These are phyloP conservation scores for Aspergillus heteromorphus DNA, from an alignment of 495 filamentous ascomycete species.

Conservation along the genomic window DNA sequence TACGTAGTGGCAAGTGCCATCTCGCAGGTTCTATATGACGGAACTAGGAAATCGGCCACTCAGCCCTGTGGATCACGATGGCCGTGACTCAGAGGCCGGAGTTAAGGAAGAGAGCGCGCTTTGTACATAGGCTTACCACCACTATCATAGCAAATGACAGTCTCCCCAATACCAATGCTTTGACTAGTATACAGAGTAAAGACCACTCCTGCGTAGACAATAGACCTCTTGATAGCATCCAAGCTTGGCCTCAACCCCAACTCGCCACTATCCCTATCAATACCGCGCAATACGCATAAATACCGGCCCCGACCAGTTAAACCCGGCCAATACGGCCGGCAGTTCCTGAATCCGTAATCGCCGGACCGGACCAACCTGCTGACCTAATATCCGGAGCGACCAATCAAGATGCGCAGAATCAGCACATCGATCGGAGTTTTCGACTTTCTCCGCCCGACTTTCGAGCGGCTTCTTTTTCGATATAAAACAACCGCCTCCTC, in stretches of 20 bases:
- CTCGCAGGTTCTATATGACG: background rate
- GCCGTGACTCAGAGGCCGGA: background rate
- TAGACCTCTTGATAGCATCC: no score
- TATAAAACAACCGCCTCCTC: constrained; percentile 3
- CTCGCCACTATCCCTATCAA: background rate
- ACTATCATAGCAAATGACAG: background rate
- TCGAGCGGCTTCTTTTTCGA: constrained; percentile 27
- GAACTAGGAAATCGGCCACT: background rate
- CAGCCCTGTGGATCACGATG: background rate
- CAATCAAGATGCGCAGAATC: constrained; percentile 18
- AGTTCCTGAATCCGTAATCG: background rate
- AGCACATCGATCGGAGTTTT: constrained; percentile 23
- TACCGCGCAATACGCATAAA: background rate
- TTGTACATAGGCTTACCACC: background rate
- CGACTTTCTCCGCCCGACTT: constrained; percentile 10
- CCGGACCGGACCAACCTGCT: background rate
- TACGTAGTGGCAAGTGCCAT: background rate
- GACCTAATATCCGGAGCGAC: constrained; percentile 6
- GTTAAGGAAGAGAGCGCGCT: background rate
- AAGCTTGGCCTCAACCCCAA: no score
- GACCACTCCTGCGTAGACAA: no score
- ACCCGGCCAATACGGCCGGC: background rate
- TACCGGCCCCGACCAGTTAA: background rate
- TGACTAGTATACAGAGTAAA: no score
- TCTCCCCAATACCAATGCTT: background rate